phyloP scores from a whole-genome alignment of 208 protist genomes.

The Herpetomonas muscarum region DNA sequence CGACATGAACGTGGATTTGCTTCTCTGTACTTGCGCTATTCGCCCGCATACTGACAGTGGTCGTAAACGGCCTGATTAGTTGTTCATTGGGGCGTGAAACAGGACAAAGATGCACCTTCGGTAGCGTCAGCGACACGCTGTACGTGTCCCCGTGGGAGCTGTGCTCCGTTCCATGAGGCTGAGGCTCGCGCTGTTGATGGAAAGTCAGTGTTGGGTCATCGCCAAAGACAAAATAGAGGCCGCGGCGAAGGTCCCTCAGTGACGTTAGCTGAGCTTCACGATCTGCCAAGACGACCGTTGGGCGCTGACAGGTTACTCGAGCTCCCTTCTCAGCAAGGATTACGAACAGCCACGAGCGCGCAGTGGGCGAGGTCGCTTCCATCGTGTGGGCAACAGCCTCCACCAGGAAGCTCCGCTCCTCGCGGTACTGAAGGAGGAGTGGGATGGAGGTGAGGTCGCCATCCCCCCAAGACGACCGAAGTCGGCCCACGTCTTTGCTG shows the following conservation, averaged over 20 bases:
- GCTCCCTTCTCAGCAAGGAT: background rate
- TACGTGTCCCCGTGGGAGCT: background rate
- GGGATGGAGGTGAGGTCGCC: slow-evolving; percentile 9
- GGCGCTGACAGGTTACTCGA: background rate
- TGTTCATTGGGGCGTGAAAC: slow-evolving; percentile 10
- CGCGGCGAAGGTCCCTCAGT: slow-evolving; percentile 14
- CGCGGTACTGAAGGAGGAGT: slow-evolving; percentile 19
- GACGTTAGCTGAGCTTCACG: slow-evolving; percentile 12
- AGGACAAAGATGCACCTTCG: slow-evolving; percentile 11
- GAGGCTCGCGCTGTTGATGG: no score
- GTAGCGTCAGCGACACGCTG: slow-evolving; percentile 14
- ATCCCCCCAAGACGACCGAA: slow-evolving; percentile 9
- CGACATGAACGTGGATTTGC: slow-evolving; percentile 19
- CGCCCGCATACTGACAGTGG: background rate
- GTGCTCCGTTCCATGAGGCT: background rate
- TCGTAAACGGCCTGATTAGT: slow-evolving; percentile 15
- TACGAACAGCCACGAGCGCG: background rate
- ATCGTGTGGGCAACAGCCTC: background rate
- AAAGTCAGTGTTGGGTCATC: background rate
- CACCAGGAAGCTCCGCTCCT: slow-evolving; percentile 17
- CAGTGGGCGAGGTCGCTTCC: background rate
- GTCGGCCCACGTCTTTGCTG: slow-evolving; percentile 14
- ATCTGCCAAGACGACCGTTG: slow-evolving; percentile 28
- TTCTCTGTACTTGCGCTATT: background rate
- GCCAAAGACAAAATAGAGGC: slow-evolving; percentile 25